phyloP scores from a whole-genome alignment of 2,329 filamentous ascomycete genomes.

The Penicillium griseofulvum region DNA sequence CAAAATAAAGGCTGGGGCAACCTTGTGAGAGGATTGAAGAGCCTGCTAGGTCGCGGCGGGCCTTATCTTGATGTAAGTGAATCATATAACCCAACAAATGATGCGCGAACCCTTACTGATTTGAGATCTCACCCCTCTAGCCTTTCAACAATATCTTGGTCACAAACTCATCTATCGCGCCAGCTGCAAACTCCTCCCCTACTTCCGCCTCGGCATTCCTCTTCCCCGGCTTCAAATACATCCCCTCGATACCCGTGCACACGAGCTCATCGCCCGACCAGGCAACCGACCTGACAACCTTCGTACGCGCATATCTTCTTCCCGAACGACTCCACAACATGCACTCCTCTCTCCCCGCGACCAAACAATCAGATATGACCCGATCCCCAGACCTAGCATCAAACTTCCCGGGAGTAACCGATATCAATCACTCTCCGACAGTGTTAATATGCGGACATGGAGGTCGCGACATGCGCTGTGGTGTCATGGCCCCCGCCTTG shows the following conservation, averaged over 20 bases:
- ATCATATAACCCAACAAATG: not conserved
- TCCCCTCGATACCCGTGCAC: conserved; percentile 67
- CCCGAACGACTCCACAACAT: conserved; percentile 35
- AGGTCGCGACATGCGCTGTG: conserved; percentile 77
- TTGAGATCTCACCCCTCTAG: conserved; percentile 44
- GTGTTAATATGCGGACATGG: conserved; percentile 88
- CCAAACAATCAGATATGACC: conserved; percentile 36
- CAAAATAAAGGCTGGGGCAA: conserved; percentile 45
- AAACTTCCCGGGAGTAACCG: conserved; percentile 59
- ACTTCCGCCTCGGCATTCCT: conserved; percentile 63
- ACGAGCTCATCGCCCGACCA: conserved; percentile 44
- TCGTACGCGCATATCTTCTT: conserved; percentile 46
- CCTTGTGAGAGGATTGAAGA: conserved; percentile 66
- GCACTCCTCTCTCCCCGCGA: conserved; percentile 31
- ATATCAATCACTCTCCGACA: conserved; percentile 56
- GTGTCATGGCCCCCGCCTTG: conserved; percentile 72
- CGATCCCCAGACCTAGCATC: conserved; percentile 50
- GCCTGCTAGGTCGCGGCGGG: conserved; percentile 63
- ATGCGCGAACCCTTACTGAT: not conserved
- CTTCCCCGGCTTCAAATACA: conserved; percentile 78
- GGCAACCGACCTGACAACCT: conserved; percentile 39
- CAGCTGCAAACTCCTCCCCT: conserved; percentile 38
- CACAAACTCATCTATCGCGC: conserved; percentile 71
- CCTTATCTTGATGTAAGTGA: conserved; percentile 59
- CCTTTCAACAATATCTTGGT: conserved; percentile 79